phyloP scores from a whole-genome alignment of 2,329 filamentous ascomycete species.

The Cercospora zeae-maydis region DNA sequence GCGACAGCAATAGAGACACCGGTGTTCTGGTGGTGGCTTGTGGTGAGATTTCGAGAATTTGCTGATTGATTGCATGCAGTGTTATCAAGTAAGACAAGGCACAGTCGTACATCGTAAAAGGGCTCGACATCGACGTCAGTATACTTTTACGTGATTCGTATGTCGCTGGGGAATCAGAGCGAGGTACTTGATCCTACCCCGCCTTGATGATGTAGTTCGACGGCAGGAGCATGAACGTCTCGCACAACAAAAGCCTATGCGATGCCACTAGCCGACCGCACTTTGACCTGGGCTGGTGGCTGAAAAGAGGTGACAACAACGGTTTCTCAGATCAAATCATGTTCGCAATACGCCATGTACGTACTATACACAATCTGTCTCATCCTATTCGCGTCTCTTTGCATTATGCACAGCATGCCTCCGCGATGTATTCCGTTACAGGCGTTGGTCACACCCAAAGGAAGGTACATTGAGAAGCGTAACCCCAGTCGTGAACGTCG shows the following conservation, averaged over 20 bases:
- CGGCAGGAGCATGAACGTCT: background rate
- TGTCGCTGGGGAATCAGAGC: background rate
- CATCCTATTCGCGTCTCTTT: constrained; percentile 7
- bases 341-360: constrained; percentile 6
- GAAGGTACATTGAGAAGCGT: constrained; percentile 24
- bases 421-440: constrained; percentile 7
- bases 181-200: background rate
- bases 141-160: background rate
- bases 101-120: background rate
- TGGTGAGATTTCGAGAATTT: background rate
- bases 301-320: background rate
- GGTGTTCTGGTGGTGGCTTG: background rate
- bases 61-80: background rate
- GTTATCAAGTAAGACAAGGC: background rate
- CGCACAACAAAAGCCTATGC: background rate
- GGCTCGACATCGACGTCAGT: background rate
- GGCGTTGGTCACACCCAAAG: constrained; percentile 11
- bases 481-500: constrained; percentile 7
- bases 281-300: background rate
- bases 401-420: constrained; percentile 13
- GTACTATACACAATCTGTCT: constrained; percentile 24
- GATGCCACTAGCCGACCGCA: background rate
- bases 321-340: constrained; percentile 2
- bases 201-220: background rate
- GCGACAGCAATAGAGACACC: background rate